Conservation (phyloP, 805 yeast genomes). For the Lachancea fermentati region DNA sequence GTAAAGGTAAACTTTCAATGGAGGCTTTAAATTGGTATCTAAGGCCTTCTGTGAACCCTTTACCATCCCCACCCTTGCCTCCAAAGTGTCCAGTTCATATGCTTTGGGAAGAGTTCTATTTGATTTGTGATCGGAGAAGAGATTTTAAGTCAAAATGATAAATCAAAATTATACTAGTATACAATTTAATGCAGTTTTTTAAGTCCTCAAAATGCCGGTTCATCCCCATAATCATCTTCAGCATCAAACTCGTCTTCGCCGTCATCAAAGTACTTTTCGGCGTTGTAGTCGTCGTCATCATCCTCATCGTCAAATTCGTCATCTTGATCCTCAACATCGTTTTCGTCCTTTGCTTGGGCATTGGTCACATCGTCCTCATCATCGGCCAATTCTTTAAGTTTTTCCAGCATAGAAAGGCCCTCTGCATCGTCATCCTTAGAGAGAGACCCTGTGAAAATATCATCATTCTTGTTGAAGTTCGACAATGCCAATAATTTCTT, state of each 20-base stretch:
- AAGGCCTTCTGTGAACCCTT: conserved; percentile 10
- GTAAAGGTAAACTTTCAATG: conserved; percentile 2
- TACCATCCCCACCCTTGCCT: conserved; percentile 15
- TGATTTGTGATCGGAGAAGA: conserved; percentile 9
- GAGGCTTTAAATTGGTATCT: conserved; percentile 13
- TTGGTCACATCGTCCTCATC: conserved; percentile 39
- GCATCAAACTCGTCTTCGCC: conserved; percentile 47
- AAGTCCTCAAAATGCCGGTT: conserved; percentile 47
- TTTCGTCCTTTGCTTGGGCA: conserved; percentile 22
- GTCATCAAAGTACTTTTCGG: conserved; percentile 58
- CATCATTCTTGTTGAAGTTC: conserved; percentile 27
- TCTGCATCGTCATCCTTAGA: conserved; percentile 25
- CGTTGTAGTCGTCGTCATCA: conserved; percentile 60
- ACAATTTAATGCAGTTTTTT: conserved; percentile 2
- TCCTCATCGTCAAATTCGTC: conserved; percentile 53
- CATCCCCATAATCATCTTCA: conserved; percentile 50
- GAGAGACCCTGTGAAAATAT: conserved; percentile 24
- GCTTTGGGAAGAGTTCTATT: conserved; percentile 22
- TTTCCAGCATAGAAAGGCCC: conserved; percentile 40
- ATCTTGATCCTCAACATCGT: conserved; percentile 44
- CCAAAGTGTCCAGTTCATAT: conserved; percentile 22
- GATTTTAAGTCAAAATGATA: too few species aligned
- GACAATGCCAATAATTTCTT: conserved; percentile 44
- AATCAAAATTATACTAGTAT: too few species aligned
- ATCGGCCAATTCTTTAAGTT: conserved; percentile 44